Base-by-base conservation (phyloP, 257 asterid genomes). In the Penstemon barbatus region DNA sequence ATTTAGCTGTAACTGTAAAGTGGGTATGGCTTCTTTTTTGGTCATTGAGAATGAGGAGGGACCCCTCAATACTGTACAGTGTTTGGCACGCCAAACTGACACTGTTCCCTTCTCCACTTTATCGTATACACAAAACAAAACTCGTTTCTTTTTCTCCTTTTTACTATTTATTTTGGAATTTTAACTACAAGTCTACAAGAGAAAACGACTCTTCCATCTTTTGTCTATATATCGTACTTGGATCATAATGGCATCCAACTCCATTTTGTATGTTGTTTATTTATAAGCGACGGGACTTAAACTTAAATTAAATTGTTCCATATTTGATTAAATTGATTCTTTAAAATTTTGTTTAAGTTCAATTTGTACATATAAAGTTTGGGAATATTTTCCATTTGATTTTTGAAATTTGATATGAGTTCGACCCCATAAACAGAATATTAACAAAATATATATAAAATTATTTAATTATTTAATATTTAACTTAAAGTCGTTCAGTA, bases 61-160 rank as follows among this genome's bases (percentile, higher is more conserved):
- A 61, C 60, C 46, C 72, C 67, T 49, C 64, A 12, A 72, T 61
- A 80, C 5, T 69, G 57, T 68, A 75, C 87, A 78, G 85, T 77
- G 66, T 73, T 78, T 62, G 83, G 93, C 97, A 89, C 95, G 97
- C 97, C 89, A 82, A 78, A 83, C 97, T 89, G 97, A 85, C 93
- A 87, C 65, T 59, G 74, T 77, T 72, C 74, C 78, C 66, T 74
- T 79, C 74, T 7, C 54, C 33, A 25, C 33, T 75, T 73, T 73
- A 70, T 72, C 78, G 72, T 69, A 62, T 57, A 51, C 45, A 38
- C 33, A 25, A 25, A 25, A 25, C 33, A 25, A 25, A 36, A 48
- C 37, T 60, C 33, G 48, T 50, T 8, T 42, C 5, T 33, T 9
- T 52, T 43, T 59, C 7, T 36, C 48, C 61, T 78, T 54, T 50